Conservation (phyloP, 345 rosid species). For the Citrus cavaleriei region DNA sequence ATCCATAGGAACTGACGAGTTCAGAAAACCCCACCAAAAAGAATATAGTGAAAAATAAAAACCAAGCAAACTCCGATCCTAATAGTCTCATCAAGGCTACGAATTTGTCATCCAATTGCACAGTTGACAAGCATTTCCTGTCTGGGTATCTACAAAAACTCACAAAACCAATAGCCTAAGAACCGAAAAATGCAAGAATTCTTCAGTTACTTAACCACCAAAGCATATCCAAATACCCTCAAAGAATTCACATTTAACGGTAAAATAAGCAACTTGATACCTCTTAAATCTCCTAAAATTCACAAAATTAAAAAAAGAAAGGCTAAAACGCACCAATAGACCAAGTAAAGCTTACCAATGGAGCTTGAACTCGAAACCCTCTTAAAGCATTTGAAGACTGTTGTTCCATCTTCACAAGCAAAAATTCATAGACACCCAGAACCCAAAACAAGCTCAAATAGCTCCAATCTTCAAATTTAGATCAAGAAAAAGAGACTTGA, state of each 20-base stretch:
- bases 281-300: conserved; percentile 10
- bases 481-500: background rate
- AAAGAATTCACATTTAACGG: conserved; percentile 16
- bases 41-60: background rate
- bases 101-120: background rate
- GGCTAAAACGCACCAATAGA: background rate
- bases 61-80: background rate
- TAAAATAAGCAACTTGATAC: conserved; percentile 8
- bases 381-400: conserved; percentile 50
- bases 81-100: background rate
- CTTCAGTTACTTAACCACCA: background rate
- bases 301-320: background rate
- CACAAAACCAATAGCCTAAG: background rate
- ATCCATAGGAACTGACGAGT: background rate
- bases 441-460: conserved; percentile 6
- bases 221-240: conserved; percentile 2
- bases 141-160: conserved; percentile 4
- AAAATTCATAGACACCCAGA: conserved; percentile 24
- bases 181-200: background rate
- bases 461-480: background rate
- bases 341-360: conserved; percentile 45
- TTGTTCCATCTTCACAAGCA: conserved; percentile 54
- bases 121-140: conserved; percentile 4
- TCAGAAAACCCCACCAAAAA: background rate
- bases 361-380: conserved; percentile 74